These are phyloP conservation scores for Colletotrichum graminicola DNA, from an alignment of 2,329 filamentous ascomycete genomes.

Conservation along the genomic window DNA sequence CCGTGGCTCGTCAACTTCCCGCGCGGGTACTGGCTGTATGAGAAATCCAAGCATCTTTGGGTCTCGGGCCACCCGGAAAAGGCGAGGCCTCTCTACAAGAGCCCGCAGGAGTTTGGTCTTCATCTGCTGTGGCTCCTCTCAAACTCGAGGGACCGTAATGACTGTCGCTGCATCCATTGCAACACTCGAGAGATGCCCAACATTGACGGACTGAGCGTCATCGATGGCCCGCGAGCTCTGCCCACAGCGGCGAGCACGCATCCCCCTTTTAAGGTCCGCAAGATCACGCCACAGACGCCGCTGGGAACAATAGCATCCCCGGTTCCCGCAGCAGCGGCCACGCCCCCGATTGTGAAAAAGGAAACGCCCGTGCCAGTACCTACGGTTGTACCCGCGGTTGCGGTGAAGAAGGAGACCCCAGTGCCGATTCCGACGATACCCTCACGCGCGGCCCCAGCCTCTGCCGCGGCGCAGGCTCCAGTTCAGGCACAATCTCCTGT, in stretches of 20 bases:
- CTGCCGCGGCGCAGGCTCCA: slow-evolving; percentile 2
- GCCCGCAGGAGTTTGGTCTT: slow-evolving; percentile 65
- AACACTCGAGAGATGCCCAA: slow-evolving; percentile 48
- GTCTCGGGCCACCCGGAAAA: slow-evolving; percentile 64
- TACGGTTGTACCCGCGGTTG: slow-evolving; percentile 10
- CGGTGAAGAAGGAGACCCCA: slow-evolving; percentile 31
- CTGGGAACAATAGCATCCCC: slow-evolving; percentile 27
- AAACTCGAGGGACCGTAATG: slow-evolving; percentile 59
- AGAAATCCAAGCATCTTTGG: slow-evolving; percentile 63
- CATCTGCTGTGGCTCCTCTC: slow-evolving; percentile 66
- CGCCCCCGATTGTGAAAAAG: slow-evolving; percentile 21
- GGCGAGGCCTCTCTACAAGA: slow-evolving; percentile 60
- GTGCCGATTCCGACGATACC: slow-evolving; percentile 27
- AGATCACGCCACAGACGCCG: slow-evolving; percentile 32
- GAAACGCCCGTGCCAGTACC: slow-evolving; percentile 39
- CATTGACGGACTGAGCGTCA: slow-evolving; percentile 31
- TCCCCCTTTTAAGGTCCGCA: slow-evolving; percentile 41
- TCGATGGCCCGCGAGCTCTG: slow-evolving; percentile 21
- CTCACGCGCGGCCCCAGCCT: neutral
- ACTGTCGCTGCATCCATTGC: slow-evolving; percentile 66
- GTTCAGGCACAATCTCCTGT: neutral
- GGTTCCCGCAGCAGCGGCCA: slow-evolving; percentile 13
- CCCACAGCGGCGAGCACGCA: slow-evolving; percentile 34
- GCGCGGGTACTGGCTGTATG: slow-evolving; percentile 60
- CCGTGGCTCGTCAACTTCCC: slow-evolving; percentile 61